These are phyloP conservation scores for Colletotrichum coccodes DNA, from an alignment of 2,329 filamentous ascomycete genomes.

Conservation along the genomic window DNA sequence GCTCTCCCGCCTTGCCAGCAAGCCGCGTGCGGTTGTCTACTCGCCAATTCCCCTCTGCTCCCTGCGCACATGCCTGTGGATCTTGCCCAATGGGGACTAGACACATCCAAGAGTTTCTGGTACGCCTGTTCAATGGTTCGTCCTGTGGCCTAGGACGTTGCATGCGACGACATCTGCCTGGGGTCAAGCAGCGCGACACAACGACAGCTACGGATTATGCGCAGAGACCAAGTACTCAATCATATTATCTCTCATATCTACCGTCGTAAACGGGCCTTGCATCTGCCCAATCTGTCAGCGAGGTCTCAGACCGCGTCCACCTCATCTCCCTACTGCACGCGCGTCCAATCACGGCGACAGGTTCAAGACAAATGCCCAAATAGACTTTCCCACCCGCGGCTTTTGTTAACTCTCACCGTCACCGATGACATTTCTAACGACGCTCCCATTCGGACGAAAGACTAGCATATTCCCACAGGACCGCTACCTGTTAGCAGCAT, in stretches of 20 bases:
- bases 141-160: neutral
- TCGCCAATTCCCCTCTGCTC: neutral
- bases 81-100: constrained; percentile 4
- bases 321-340: constrained; percentile 10
- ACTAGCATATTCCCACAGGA: constrained; percentile 1
- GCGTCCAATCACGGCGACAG: constrained; percentile 12
- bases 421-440: constrained; percentile 6
- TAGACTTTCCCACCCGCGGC: constrained; percentile 27
- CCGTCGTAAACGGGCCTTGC: neutral
- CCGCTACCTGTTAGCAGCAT: neutral
- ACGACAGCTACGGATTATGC: neutral
- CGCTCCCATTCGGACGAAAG: constrained; percentile 18
- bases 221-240: neutral
- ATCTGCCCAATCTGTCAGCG: constrained; percentile 22
- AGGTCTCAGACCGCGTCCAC: constrained; percentile 23
- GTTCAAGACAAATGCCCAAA: constrained; percentile 12
- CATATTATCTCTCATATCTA: neutral
- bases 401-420: constrained; percentile 6
- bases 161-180: neutral
- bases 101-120: neutral
- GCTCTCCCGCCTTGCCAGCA: constrained; percentile 11
- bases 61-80: neutral
- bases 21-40: neutral
- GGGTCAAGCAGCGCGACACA: neutral
- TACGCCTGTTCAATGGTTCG: neutral